Base-by-base conservation (phyloP, 257 asterid genomes). In the Lavandula angustifolia region DNA sequence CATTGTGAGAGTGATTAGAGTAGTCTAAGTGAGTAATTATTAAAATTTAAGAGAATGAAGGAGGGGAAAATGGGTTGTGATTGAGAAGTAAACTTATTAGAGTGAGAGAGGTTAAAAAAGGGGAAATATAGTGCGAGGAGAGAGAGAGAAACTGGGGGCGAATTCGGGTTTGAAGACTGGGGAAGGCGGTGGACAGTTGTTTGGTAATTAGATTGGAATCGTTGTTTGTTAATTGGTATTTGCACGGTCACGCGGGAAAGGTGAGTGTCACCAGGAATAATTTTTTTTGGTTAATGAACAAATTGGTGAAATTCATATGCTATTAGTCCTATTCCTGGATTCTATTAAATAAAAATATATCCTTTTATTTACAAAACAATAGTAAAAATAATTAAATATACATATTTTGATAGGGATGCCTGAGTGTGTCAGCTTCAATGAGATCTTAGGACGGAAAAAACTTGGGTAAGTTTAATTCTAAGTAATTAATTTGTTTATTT, bases 71-170 rank as follows among this genome's bases (percentile, higher is more conserved):
- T 31, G 44, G 7, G 37, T 5, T 31, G 29, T 37, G 33, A 29
- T 31, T 13, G 63, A 41, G 22, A 17, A 14, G 27, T 22, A 22
- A 22, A 13, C 27, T 22, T 18, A 31, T 60, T 34, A 40, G 16
- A 54, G 22, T 42, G 38, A 52, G 44, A 61, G 57, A 5, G 68
- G 8, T 9, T 42, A 44, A 29, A 3, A 2, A 16, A 7, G 46
- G 11, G 38, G 43, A 22, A 37, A 57, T 69, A 13, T 72, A 22
- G 27, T 22, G 27, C 1, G 27, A 22, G 27, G 27, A 22, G 22
- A 12, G 7, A 12, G 7, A n/a, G 66, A 10, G 17, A 61, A 67
- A 56, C 49, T 9, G 53, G 71, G 71, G 74, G 71, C 66, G 78
- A 62, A 14, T 43, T 60, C 27, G 42, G 51, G 59, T 0, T 10